Evolutionary conservation across 768 basidiomycete genomes (phyloP).

Genomic region (Mycena pura): DNA sequence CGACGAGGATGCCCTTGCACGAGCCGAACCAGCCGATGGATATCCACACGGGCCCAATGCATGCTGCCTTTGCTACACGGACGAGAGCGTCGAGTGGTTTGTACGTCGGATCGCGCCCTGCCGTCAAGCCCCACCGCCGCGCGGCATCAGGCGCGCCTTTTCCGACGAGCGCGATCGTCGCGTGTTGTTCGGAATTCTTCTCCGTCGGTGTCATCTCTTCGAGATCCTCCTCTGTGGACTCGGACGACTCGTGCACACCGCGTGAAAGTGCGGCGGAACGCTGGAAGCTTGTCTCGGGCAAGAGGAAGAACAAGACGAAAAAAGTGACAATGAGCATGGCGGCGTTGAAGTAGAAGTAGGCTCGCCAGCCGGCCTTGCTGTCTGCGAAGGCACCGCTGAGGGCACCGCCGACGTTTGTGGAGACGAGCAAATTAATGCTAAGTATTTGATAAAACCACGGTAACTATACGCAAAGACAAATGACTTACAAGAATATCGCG

Average conservation of each 20-base stretch:
- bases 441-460: not conserved
- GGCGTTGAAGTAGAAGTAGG: conserved; percentile 18
- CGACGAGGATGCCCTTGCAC: conserved; percentile 18
- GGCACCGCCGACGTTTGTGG: conserved; percentile 15
- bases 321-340: conserved; percentile 13
- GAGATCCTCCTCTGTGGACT: not conserved
- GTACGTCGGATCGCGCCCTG: conserved; percentile 7
- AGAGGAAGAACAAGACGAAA: conserved; percentile 1
- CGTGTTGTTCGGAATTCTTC: not conserved
- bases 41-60: conserved; percentile 15
- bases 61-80: conserved; percentile 6
- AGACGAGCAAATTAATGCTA: conserved; percentile 17
- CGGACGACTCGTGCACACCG: conserved; percentile 4
- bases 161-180: conserved; percentile 10
- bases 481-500: conserved; percentile 9
- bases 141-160: conserved; percentile 11
- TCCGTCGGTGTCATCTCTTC: not conserved
- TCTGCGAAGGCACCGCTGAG: conserved; percentile 19
- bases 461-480: not conserved
- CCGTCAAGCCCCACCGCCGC: conserved; percentile 2
- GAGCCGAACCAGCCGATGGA: conserved; percentile 18
- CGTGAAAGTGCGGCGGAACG: conserved; percentile 15
- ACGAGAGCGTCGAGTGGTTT: conserved; percentile 1
- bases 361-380: conserved; percentile 12
- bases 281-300: conserved; percentile 15